Conservation (phyloP, 352 stramenopile genomes). For the Plasmopara muralis region DNA sequence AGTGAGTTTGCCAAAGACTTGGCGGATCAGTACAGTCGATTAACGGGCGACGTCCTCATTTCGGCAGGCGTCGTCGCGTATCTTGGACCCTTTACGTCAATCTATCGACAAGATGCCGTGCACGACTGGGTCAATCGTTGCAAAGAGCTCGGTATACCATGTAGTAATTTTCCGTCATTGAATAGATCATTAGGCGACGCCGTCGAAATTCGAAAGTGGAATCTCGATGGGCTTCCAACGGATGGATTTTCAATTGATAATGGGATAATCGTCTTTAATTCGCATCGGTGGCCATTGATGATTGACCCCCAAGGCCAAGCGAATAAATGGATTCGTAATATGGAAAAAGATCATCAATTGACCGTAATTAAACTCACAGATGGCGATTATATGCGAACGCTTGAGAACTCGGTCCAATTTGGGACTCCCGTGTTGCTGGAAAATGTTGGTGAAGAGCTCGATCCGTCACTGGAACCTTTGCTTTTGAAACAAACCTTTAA, state of each 20-base stretch:
- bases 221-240: slow-evolving; percentile 91
- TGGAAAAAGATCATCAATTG: slow-evolving; percentile 87
- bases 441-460: slow-evolving; percentile 90
- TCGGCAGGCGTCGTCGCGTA: slow-evolving; percentile 90
- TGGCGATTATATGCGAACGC: slow-evolving; percentile 87
- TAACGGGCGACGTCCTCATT: slow-evolving; percentile 91
- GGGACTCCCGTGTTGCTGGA: slow-evolving; percentile 89
- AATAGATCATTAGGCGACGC: slow-evolving; percentile 86
- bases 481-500: slow-evolving; percentile 93
- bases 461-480: slow-evolving; percentile 90
- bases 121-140: slow-evolving; percentile 72
- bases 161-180: slow-evolving; percentile 80
- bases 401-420: slow-evolving; percentile 92
- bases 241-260: slow-evolving; percentile 94
- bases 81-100: slow-evolving; percentile 89
- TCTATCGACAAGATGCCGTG: slow-evolving; percentile 74
- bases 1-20: slow-evolving; percentile 83
- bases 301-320: slow-evolving; percentile 93
- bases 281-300: slow-evolving; percentile 91
- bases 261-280: slow-evolving; percentile 92
- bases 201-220: slow-evolving; percentile 91
- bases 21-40: slow-evolving; percentile 73
- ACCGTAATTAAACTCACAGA: slow-evolving; percentile 93
- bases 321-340: slow-evolving; percentile 95
- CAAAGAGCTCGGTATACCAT: slow-evolving; percentile 75